Evolutionary conservation across 2,329 filamentous ascomycete species (phyloP).

Genomic region (Apiospora hydei): DNA sequence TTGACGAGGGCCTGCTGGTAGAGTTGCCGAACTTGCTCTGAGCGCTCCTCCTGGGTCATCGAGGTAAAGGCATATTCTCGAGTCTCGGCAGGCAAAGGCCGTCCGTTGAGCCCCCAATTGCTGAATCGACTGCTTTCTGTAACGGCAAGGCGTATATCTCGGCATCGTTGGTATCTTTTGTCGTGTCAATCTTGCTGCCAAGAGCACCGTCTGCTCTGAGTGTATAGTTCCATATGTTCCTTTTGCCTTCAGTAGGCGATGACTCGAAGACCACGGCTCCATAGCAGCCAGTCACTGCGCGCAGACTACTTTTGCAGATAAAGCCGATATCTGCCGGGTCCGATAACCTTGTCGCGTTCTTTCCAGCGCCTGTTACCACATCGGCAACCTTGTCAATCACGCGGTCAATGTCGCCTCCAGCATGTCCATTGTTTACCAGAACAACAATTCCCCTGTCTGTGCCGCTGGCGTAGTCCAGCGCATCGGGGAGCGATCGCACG

Average conservation of each 20-base stretch:
- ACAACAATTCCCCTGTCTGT: constrained; percentile 72
- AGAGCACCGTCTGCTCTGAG: constrained; percentile 78
- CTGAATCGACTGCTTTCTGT: constrained; percentile 78
- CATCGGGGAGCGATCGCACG: constrained; percentile 70
- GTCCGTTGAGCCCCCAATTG: constrained; percentile 66
- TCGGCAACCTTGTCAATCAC: constrained; percentile 70
- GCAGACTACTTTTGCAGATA: constrained; percentile 68
- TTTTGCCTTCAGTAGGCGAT: constrained; percentile 74
- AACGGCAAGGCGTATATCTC: constrained; percentile 82
- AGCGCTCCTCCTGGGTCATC: constrained; percentile 70
- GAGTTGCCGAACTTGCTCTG: constrained; percentile 67
- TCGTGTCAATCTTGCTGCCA: constrained; percentile 68
- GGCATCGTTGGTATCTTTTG: constrained; percentile 72
- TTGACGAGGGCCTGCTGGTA: constrained; percentile 80
- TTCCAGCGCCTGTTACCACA: constrained; percentile 63
- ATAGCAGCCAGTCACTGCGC: constrained; percentile 75
- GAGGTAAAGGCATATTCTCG: constrained; percentile 81
- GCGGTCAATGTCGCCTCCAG: constrained; percentile 73
- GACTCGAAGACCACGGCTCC: constrained; percentile 77
- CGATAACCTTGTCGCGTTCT: constrained; percentile 61
- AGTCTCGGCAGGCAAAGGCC: constrained; percentile 50
- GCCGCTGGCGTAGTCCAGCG: constrained; percentile 62
- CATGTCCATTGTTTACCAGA: constrained; percentile 78
- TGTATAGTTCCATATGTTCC: constrained; percentile 84
- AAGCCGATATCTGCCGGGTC: constrained; percentile 65